Percentiles rank a stretch among this genome's conserved stretches.
These are phyloP conservation scores for Kalanchoe fedtschenkoi DNA, from an alignment of 164 flowering plant genomes.

Conservation along the genomic window DNA sequence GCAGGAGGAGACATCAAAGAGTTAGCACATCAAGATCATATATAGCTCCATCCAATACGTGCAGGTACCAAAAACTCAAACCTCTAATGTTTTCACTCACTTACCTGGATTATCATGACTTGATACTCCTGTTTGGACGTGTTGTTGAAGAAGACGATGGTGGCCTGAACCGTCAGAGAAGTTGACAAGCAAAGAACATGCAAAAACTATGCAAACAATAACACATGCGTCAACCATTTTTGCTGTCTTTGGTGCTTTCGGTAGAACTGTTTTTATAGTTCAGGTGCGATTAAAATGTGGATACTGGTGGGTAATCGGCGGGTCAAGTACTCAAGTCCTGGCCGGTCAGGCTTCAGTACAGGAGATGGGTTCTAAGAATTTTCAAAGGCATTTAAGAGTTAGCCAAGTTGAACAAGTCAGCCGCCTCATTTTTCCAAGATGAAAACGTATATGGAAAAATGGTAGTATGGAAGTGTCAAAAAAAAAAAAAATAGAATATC, in stretches of 20 bases:
- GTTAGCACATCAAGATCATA: background rate
- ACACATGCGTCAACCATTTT: background rate
- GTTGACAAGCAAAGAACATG: background rate
- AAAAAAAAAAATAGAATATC: too few species aligned
- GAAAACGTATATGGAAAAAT: too few species aligned
- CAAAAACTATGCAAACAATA: background rate
- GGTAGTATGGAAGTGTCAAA: too few species aligned
- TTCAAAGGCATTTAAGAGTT: too few species aligned
- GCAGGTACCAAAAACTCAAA: too few species aligned
- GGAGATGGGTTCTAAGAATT: background rate
- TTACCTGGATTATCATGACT: background rate
- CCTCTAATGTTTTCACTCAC: background rate
- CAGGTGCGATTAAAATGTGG: background rate
- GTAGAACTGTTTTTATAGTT: background rate
- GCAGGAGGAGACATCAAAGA: background rate
- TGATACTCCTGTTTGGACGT: constrained; percentile 1
- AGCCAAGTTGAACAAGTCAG: too few species aligned
- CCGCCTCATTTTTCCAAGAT: too few species aligned
- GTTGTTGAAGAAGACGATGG: background rate
- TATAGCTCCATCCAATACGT: background rate
- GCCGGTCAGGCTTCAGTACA: background rate
- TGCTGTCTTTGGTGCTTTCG: background rate
- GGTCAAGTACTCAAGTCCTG: background rate
- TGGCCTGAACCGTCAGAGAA: background rate
- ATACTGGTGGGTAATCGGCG: background rate